Percentiles rank a stretch among this genome's conserved stretches.
Conservation (phyloP, 2,329 filamentous ascomycete species). For the Calonectria naviculata region DNA sequence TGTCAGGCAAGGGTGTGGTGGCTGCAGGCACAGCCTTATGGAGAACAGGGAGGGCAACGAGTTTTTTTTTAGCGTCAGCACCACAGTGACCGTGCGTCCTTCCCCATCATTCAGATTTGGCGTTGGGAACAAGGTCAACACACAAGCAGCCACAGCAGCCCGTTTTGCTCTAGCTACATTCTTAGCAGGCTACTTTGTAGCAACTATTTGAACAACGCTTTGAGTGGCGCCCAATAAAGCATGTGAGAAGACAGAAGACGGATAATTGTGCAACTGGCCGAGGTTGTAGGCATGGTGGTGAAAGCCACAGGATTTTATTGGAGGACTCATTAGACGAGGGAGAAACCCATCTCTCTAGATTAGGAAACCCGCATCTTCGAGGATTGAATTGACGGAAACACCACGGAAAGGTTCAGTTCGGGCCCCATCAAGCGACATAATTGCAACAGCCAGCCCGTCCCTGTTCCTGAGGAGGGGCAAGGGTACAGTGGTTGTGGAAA, state of each 20-base stretch:
- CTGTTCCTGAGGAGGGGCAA: not conserved
- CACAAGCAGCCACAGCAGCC: not conserved
- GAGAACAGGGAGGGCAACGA: slow-evolving; percentile 31
- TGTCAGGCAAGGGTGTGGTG: slow-evolving; percentile 21
- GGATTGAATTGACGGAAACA: not conserved
- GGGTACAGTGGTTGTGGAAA: not conserved
- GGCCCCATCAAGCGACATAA: not conserved
- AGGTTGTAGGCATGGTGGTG: not conserved
- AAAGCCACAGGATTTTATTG: not conserved
- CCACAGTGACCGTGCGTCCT: slow-evolving; percentile 14
- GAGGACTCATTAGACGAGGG: not conserved
- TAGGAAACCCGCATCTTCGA: not conserved
- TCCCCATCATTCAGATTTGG: slow-evolving; percentile 5
- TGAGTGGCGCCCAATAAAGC: not conserved
- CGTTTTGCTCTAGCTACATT: not conserved
- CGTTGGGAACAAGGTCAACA: not conserved
- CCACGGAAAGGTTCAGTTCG: not conserved
- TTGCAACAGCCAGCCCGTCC: not conserved
- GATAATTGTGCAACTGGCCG: not conserved
- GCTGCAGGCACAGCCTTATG: slow-evolving; percentile 38
- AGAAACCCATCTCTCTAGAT: not conserved
- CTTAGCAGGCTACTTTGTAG: not conserved
- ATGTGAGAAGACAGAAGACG: not conserved
- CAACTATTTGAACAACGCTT: not conserved
- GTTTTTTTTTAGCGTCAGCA: slow-evolving; percentile 32